Conservation (phyloP, 176 grass and related monocot genomes). For the Eleusine indica region DNA sequence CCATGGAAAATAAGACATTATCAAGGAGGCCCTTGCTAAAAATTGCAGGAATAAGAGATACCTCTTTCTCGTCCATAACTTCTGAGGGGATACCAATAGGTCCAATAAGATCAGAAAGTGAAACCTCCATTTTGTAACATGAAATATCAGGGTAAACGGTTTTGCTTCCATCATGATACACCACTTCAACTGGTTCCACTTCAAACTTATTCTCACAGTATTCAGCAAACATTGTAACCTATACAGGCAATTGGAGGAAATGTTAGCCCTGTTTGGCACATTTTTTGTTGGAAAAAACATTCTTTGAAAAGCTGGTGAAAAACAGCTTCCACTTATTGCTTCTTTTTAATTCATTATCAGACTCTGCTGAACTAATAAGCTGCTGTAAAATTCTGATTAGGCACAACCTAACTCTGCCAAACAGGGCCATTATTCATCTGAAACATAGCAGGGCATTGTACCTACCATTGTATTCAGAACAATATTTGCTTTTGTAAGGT, state of each 20-base stretch:
- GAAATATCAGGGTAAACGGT: slow-evolving; percentile 81
- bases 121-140: slow-evolving; percentile 81
- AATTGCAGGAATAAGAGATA: slow-evolving; percentile 37
- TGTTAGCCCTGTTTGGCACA: too few relatives aligned
- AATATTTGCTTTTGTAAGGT: slow-evolving; percentile 98
- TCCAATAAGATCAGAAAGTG: slow-evolving; percentile 71
- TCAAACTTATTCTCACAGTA: slow-evolving; percentile 93
- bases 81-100: slow-evolving; percentile 74
- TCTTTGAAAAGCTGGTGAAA: too few relatives aligned
- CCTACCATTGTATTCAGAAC: slow-evolving; percentile 97
- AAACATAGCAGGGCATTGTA: slow-evolving; percentile 12
- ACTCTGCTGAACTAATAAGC: too few relatives aligned
- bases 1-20: neutral
- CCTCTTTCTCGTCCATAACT: slow-evolving; percentile 58
- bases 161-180: slow-evolving; percentile 65
- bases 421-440: slow-evolving; percentile 3
- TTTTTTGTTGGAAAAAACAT: too few relatives aligned
- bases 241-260: slow-evolving; percentile 23
- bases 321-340: too few relatives aligned
- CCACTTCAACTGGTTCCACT: slow-evolving; percentile 90
- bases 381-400: too few relatives aligned
- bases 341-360: too few relatives aligned
- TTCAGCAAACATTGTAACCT: slow-evolving; percentile 96
- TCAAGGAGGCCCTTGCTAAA: neutral
- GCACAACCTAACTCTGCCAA: too few relatives aligned